phyloP scores from a whole-genome alignment of 192 early-diverging fungal genomes.

The Phycomyces blakesleeanus region DNA sequence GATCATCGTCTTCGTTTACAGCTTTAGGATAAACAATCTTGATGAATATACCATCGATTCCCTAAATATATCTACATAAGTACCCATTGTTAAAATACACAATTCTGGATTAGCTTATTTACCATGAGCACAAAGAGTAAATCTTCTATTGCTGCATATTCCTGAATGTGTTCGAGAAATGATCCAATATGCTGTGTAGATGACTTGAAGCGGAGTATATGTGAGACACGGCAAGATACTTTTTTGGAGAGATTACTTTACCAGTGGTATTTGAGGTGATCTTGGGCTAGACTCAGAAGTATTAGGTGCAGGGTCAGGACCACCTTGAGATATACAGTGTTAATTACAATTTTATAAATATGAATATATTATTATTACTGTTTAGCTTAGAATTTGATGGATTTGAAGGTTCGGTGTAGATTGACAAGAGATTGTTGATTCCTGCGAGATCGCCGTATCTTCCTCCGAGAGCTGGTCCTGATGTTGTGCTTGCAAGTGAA shows the following conservation, averaged over 20 bases:
- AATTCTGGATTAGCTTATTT: neutral
- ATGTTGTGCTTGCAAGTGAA: slow-evolving; percentile 6
- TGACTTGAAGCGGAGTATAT: neutral
- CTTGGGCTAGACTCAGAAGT: too few species aligned
- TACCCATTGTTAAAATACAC: neutral
- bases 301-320: too few species aligned
- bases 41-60: slow-evolving; percentile 78
- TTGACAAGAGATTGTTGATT: neutral
- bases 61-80: slow-evolving; percentile 32
- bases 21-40: slow-evolving; percentile 37
- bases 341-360: neutral
- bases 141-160: slow-evolving; percentile 85
- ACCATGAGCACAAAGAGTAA: slow-evolving; percentile 84
- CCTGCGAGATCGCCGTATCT: neutral
- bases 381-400: too few species aligned
- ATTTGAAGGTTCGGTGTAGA: neutral
- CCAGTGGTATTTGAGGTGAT: too few species aligned
- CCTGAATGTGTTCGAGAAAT: slow-evolving; percentile 60
- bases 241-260: too few species aligned
- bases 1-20: slow-evolving; percentile 42
- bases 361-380: neutral
- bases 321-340: too few species aligned
- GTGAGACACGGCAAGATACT: too few species aligned
- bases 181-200: slow-evolving; percentile 23
- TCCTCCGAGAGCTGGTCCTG: neutral